phyloP scores from a whole-genome alignment of 768 basidiomycete genomes.

The Rhodotorula kratochvilovae region DNA sequence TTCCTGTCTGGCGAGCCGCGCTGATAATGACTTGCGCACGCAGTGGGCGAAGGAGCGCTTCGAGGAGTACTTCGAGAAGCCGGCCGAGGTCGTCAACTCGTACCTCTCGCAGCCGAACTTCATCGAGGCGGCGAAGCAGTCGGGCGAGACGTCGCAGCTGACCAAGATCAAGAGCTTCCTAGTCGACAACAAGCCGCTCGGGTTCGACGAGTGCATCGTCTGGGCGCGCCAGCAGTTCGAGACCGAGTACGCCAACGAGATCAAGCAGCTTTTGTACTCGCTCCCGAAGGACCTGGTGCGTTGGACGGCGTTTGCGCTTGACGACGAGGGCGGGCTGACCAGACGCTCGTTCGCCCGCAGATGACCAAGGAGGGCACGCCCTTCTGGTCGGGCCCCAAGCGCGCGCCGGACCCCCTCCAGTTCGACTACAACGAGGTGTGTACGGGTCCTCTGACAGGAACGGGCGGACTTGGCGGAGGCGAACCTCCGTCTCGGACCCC shows the following conservation, averaged over 20 bases:
- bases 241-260: constrained; percentile 84
- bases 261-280: constrained; percentile 85
- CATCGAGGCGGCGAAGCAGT: constrained; percentile 61
- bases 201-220: constrained; percentile 92
- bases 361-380: constrained; percentile 82
- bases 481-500: too few relatives aligned
- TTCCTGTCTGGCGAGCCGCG: background rate
- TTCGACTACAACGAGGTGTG: constrained; percentile 84
- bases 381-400: constrained; percentile 98
- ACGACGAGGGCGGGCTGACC: background rate
- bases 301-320: background rate
- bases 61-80: constrained; percentile 87
- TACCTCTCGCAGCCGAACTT: constrained; percentile 97
- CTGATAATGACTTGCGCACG: background rate
- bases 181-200: constrained; percentile 85
- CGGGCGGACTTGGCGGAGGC: too few relatives aligned
- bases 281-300: constrained; percentile 82
- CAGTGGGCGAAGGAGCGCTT: constrained; percentile 94
- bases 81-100: constrained; percentile 85
- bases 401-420: constrained; percentile 82
- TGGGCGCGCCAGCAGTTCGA: constrained; percentile 97
- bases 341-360: constrained; percentile 35
- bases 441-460: too few relatives aligned
- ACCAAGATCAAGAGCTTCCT: constrained; percentile 83
- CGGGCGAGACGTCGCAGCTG: constrained; percentile 75